Percentiles rank a stretch among this genome's conserved stretches.
phyloP scores from a whole-genome alignment of 306 rosid genomes.

The Lathyrus tuberosus region DNA sequence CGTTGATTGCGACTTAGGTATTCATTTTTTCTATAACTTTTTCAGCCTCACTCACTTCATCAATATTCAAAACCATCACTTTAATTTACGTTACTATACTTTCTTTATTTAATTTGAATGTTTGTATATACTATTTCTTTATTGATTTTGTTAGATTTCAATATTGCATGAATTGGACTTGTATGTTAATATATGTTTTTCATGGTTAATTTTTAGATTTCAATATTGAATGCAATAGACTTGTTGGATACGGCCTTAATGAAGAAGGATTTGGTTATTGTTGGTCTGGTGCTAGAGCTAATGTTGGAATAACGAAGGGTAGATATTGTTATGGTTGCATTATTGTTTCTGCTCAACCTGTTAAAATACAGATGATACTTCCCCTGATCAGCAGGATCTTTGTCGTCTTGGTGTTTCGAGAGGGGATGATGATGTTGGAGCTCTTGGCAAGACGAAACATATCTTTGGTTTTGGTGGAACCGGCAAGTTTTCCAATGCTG shows the following conservation, averaged over 20 bases:
- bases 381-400: slow-evolving; percentile 46
- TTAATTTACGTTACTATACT: too few species aligned
- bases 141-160: too few species aligned
- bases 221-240: not conserved
- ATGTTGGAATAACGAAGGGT: slow-evolving; percentile 52
- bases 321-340: slow-evolving; percentile 63
- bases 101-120: too few species aligned
- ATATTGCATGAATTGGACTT: too few species aligned
- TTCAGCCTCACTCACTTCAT: too few species aligned
- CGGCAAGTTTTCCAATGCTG: slow-evolving; percentile 46
- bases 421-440: slow-evolving; percentile 52
- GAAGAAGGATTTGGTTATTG: slow-evolving; percentile 67
- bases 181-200: too few species aligned
- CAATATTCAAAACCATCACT: too few species aligned
- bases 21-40: too few species aligned
- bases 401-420: slow-evolving; percentile 63
- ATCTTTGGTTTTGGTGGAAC: slow-evolving; percentile 67
- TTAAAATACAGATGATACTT: slow-evolving; percentile 48
- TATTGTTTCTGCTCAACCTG: slow-evolving; percentile 46
- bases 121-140: too few species aligned
- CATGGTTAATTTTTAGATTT: too few species aligned
- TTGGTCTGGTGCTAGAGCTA: too few species aligned
- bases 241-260: slow-evolving; percentile 45
- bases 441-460: slow-evolving; percentile 53
- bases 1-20: too few species aligned